These are phyloP conservation scores for Capsicum rhomboideum DNA, from an alignment of 257 asterid genomes.

Conservation along the genomic window DNA sequence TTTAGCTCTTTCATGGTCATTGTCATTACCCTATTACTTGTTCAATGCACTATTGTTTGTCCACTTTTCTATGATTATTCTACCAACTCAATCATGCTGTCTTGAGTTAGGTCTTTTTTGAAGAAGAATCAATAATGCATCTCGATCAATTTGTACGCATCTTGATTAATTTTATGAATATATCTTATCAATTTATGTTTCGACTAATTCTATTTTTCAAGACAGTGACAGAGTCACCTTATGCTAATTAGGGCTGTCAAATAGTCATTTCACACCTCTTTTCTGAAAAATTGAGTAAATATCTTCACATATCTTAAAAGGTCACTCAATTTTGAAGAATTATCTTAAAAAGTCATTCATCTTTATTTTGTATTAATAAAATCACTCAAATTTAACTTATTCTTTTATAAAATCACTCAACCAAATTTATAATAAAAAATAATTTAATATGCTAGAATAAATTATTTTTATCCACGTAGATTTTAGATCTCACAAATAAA, in stretches of 20 bases:
- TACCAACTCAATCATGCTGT: not conserved
- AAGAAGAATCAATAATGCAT: not conserved
- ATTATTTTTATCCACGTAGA: too few species aligned
- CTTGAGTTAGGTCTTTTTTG: not conserved
- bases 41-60: not conserved
- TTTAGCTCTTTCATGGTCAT: not conserved
- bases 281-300: too few species aligned
- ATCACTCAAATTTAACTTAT: too few species aligned
- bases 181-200: fast-evolving
- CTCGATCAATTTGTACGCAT: not conserved
- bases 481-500: too few species aligned
- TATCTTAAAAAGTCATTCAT: too few species aligned
- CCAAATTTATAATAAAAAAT: too few species aligned
- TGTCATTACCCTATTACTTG: not conserved
- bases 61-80: not conserved
- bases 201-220: not conserved
- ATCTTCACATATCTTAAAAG: too few species aligned
- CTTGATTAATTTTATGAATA: not conserved
- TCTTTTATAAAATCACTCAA: too few species aligned
- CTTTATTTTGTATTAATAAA: too few species aligned
- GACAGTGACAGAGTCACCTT: not conserved
- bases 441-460: too few species aligned
- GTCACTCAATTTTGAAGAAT: too few species aligned
- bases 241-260: not conserved
- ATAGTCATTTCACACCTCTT: too few species aligned